These are phyloP conservation scores for Alloascoidea africana DNA, from an alignment of 805 yeast genomes.

Conservation along the genomic window DNA sequence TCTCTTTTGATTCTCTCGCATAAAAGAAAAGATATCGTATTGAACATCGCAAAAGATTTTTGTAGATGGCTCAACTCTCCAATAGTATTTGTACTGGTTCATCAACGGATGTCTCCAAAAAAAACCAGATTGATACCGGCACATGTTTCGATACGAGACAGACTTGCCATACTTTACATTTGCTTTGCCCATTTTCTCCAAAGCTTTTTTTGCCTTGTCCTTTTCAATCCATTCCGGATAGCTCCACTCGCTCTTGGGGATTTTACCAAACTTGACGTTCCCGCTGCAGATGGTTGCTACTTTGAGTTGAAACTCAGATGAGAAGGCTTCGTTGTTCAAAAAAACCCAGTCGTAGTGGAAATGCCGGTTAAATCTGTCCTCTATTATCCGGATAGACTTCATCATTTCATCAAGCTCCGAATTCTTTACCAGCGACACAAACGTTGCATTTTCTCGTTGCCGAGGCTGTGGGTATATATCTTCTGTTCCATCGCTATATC, in stretches of 20 bases:
- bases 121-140: constrained; percentile 66
- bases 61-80: constrained; percentile 69
- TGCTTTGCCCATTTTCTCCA: constrained; percentile 34
- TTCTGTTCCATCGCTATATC: neutral
- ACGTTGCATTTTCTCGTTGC: constrained; percentile 52
- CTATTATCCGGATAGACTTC: constrained; percentile 59
- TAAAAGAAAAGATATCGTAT: constrained; percentile 53
- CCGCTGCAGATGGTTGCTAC: constrained; percentile 62
- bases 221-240: constrained; percentile 75
- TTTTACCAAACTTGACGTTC: constrained; percentile 55
- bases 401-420: constrained; percentile 47
- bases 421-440: constrained; percentile 69
- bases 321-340: constrained; percentile 74
- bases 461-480: neutral
- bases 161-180: constrained; percentile 51
- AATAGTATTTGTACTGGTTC: constrained; percentile 46
- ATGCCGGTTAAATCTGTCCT: constrained; percentile 75
- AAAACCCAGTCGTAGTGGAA: constrained; percentile 92
- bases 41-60: constrained; percentile 43
- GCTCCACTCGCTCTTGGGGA: constrained; percentile 80
- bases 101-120: constrained; percentile 48
- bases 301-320: constrained; percentile 56
- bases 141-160: constrained; percentile 63
- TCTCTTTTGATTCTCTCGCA: constrained; percentile 36
- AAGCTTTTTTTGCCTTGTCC: constrained; percentile 41